Evolutionary conservation across 192 early-diverging fungal species (phyloP).

Genomic region (Endogone sp.): DNA sequence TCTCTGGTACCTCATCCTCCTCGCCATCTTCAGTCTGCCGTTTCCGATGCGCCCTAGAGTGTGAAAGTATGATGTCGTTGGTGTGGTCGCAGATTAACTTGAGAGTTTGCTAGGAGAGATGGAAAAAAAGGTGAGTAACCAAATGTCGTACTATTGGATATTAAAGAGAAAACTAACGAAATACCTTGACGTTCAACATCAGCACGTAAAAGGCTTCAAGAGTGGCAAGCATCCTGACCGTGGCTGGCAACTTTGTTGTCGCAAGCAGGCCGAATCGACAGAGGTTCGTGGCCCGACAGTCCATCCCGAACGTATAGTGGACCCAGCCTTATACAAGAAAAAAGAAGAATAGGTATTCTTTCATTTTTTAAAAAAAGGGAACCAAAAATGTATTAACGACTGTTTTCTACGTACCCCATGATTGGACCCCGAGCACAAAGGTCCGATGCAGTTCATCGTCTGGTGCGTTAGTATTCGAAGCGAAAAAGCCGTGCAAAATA

Average conservation of each 20-base stretch:
- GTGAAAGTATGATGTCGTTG: background rate
- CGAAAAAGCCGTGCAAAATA: slow-evolving; percentile 17
- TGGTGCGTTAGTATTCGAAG: slow-evolving; percentile 13
- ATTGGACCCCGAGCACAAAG: slow-evolving; percentile 18
- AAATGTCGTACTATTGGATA: background rate
- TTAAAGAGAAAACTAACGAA: background rate
- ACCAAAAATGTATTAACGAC: background rate
- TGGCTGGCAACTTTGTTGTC: background rate
- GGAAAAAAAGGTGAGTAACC: background rate
- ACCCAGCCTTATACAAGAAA: background rate
- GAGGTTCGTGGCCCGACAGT: background rate
- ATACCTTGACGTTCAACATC: background rate
- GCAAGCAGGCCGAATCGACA: background rate
- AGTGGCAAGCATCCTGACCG: background rate
- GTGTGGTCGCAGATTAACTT: background rate
- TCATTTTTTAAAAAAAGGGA: background rate
- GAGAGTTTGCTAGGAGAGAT: background rate
- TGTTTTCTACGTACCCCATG: slow-evolving; percentile 1
- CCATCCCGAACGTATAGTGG: background rate
- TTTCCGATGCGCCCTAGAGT: background rate
- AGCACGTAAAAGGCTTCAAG: background rate
- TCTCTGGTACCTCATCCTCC: background rate
- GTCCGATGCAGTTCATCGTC: slow-evolving; percentile 13
- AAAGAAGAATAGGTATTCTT: background rate
- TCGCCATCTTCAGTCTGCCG: background rate